These are phyloP conservation scores for Stephanodiscus minutulus DNA, from an alignment of 108 stramenopile species.

Conservation along the genomic window DNA sequence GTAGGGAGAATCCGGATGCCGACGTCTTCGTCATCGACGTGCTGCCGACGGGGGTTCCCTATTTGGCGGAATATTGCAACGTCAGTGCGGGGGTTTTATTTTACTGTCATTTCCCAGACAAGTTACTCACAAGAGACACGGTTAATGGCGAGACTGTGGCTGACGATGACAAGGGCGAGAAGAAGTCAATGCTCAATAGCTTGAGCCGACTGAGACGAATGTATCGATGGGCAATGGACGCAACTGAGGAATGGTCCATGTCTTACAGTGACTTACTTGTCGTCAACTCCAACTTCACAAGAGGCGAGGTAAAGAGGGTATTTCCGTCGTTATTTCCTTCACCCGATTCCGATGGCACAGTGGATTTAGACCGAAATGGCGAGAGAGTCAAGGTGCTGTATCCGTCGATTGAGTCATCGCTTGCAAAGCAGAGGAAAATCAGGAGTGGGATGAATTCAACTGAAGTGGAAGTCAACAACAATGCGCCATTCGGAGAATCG, in stretches of 20 bases:
- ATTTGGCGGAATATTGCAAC: conserved; percentile 63
- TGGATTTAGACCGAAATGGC: conserved; percentile 2
- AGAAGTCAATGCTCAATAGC: conserved; percentile 28
- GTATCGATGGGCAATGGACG: conserved; percentile 66
- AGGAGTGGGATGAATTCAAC: conserved; percentile 14
- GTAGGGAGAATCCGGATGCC: conserved; percentile 53
- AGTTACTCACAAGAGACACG: conserved; percentile 81
- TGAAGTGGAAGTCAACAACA: neutral
- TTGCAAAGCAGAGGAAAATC: conserved; percentile 21
- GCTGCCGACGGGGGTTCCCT: conserved; percentile 86
- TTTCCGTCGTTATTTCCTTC: conserved; percentile 64
- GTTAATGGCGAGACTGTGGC: conserved; percentile 47
- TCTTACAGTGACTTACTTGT: conserved; percentile 77
- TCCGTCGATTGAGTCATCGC: conserved; percentile 79
- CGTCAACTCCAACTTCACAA: conserved; percentile 95
- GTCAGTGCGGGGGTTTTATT: conserved; percentile 75
- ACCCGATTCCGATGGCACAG: neutral
- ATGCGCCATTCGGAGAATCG: conserved; percentile 20
- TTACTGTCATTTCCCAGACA: conserved; percentile 99
- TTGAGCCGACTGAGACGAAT: conserved; percentile 35
- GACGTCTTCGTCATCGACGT: conserved; percentile 86
- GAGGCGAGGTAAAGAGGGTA: conserved; percentile 64
- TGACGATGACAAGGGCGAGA: conserved; percentile 25
- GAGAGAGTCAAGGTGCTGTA: conserved; percentile 71
- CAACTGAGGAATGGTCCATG: conserved; percentile 87